These are phyloP conservation scores for Leishmania amazonensis DNA, from an alignment of 208 protist species.

Conservation along the genomic window DNA sequence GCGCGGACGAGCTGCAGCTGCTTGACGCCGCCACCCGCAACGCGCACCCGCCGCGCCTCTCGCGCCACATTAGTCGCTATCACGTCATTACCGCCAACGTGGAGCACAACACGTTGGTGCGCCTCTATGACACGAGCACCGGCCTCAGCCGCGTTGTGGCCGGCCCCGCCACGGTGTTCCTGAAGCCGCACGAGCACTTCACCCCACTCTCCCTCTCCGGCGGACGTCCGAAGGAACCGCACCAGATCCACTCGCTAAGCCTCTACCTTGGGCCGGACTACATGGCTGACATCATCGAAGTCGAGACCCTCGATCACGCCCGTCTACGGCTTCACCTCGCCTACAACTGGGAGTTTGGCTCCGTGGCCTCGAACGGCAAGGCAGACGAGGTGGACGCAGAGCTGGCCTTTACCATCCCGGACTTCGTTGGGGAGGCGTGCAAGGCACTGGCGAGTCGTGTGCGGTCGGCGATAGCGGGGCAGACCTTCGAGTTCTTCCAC, in stretches of 20 bases:
- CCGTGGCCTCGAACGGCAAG: slow-evolving; percentile 6
- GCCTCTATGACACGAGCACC: slow-evolving; percentile 93
- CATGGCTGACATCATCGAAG: slow-evolving; percentile 93
- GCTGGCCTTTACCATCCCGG: slow-evolving; percentile 90
- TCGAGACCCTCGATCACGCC: slow-evolving; percentile 96
- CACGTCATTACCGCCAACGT: slow-evolving; percentile 56
- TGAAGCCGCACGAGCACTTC: slow-evolving; percentile 86
- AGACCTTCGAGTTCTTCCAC: slow-evolving; percentile 97
- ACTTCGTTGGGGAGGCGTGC: slow-evolving; percentile 97
- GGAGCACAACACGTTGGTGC: slow-evolving; percentile 94
- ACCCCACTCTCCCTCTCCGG: slow-evolving; percentile 83
- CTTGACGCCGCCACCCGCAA: slow-evolving; percentile 21
- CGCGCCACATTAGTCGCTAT: slow-evolving; percentile 20
- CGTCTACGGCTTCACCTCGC: slow-evolving; percentile 91
- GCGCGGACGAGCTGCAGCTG: slow-evolving; percentile 1
- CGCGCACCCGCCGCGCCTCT: slow-evolving; percentile 23
- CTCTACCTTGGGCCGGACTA: slow-evolving; percentile 96
- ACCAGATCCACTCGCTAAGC: slow-evolving; percentile 89
- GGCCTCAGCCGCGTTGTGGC: slow-evolving; percentile 80
- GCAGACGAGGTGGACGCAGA: slow-evolving; percentile 18
- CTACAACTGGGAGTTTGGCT: slow-evolving; percentile 97
- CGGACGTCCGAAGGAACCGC: slow-evolving; percentile 77
- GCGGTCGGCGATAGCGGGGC: slow-evolving; percentile 87
- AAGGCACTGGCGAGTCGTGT: slow-evolving; percentile 94
- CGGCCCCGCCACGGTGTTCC: slow-evolving; percentile 70